A percentile compares a stretch with the other conserved stretches of the same genome.
These are phyloP conservation scores for Diaporthe sp. DNA, from an alignment of 2,329 filamentous ascomycete genomes.

Conservation along the genomic window DNA sequence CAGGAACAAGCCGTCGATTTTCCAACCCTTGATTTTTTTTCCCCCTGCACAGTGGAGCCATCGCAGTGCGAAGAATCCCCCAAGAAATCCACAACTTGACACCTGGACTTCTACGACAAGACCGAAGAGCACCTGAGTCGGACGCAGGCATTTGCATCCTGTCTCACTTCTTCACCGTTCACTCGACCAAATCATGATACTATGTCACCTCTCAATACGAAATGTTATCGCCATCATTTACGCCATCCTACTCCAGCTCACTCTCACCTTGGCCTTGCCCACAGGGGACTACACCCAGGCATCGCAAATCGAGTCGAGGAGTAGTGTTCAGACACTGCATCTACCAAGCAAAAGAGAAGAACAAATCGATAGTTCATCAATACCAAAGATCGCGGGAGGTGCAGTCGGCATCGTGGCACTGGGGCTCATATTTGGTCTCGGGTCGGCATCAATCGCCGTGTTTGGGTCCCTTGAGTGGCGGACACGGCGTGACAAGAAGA, in stretches of 20 bases:
- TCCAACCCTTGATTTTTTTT: neutral
- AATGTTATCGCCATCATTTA: constrained; percentile 15
- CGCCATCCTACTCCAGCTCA: neutral
- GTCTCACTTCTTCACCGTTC: too few relatives aligned
- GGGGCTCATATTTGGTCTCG: constrained; percentile 29
- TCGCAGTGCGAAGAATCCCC: constrained; percentile 1
- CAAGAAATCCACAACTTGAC: neutral
- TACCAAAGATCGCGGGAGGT: constrained; percentile 25
- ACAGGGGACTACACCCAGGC: neutral
- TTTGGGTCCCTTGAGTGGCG: constrained; percentile 31
- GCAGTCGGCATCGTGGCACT: constrained; percentile 19
- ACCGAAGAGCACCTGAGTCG: neutral
- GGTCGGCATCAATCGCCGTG: constrained; percentile 31
- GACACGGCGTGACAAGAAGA: constrained; percentile 19
- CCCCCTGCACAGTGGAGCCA: neutral
- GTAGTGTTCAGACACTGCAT: neutral
- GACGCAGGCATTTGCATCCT: neutral
- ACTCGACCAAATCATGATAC: constrained; percentile 10
- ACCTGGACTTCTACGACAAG: neutral
- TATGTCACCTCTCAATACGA: constrained; percentile 14
- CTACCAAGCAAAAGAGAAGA: neutral
- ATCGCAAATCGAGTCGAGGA: neutral
- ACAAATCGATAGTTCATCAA: neutral
- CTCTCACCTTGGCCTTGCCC: constrained; percentile 3
- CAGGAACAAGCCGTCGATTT: constrained; percentile 1